Conservation (phyloP, 106 monocot genomes). For the Triglochin maritima region DNA sequence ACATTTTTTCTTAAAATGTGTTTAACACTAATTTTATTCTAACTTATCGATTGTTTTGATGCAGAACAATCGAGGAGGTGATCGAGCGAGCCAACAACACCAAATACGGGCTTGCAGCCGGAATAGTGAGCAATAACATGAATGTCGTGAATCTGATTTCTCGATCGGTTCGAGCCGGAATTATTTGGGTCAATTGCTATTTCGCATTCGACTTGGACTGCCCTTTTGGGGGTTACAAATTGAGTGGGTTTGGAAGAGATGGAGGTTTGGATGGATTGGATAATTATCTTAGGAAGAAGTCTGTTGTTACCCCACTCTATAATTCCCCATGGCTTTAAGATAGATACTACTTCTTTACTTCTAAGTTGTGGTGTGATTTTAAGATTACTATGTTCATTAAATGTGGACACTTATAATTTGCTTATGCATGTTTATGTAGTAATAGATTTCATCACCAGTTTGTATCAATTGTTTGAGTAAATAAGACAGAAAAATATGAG, state of each 20-base stretch:
- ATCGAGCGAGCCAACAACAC: conserved; percentile 21
- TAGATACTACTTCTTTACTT: too few relatives aligned
- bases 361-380: too few relatives aligned
- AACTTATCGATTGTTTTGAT: neutral
- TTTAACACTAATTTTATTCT: neutral
- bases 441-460: too few relatives aligned
- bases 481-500: too few relatives aligned
- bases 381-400: too few relatives aligned
- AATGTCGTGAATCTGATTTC: conserved; percentile 41
- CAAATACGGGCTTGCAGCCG: conserved; percentile 51
- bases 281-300: conserved; percentile 29
- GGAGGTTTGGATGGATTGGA: conserved; percentile 30
- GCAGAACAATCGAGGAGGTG: conserved; percentile 19
- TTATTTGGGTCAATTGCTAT: conserved; percentile 52
- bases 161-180: conserved; percentile 38
- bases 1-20: too few relatives aligned
- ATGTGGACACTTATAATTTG: too few relatives aligned
- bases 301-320: conserved; percentile 41
- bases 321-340: conserved; percentile 44
- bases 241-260: conserved; percentile 54
- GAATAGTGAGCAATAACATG: conserved; percentile 57
- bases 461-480: too few relatives aligned
- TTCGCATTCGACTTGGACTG: conserved; percentile 26
- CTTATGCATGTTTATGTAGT: too few relatives aligned
- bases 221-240: conserved; percentile 53